Conservation (phyloP, 176 grass and related monocot genomes). For the Ensete glaucum region DNA sequence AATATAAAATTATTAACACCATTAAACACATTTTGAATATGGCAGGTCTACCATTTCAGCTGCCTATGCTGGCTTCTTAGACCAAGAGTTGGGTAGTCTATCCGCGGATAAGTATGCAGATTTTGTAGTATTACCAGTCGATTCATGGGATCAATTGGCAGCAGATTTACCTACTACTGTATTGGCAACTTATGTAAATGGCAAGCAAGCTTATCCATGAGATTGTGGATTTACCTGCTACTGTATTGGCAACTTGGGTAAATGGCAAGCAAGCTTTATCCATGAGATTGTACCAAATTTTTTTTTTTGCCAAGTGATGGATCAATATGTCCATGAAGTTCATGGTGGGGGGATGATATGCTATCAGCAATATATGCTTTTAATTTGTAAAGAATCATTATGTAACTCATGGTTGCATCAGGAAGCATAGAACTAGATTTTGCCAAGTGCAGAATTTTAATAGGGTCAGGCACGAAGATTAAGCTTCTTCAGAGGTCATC, state of each 20-base stretch:
- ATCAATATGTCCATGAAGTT: neutral
- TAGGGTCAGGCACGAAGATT: no score
- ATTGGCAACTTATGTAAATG: slow-evolving; percentile 61
- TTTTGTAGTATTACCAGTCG: slow-evolving; percentile 71
- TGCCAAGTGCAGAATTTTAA: no score
- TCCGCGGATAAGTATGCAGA: slow-evolving; percentile 67
- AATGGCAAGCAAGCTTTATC: slow-evolving; percentile 56
- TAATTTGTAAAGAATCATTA: no score
- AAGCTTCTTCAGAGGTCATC: no score
- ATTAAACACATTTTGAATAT: neutral
- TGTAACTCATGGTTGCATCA: no score
- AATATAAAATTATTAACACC: neutral
- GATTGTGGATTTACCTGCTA: slow-evolving; percentile 18
- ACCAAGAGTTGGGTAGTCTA: slow-evolving; percentile 54
- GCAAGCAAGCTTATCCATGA: slow-evolving; percentile 57
- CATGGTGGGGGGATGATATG: no score
- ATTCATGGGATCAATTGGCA: slow-evolving; percentile 49
- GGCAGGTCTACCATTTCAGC: slow-evolving; percentile 72
- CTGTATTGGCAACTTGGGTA: slow-evolving; percentile 58
- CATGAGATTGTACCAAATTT: slow-evolving; percentile 7
- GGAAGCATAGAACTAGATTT: no score
- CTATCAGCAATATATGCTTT: no score
- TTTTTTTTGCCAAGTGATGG: neutral
- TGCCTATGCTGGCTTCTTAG: slow-evolving; percentile 73
- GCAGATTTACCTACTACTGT: slow-evolving; percentile 27